Percentiles rank a stretch among this genome's conserved stretches.
These are phyloP conservation scores for Cutaneotrichosporon sp. DNA, from an alignment of 1,284 basidiomycete genomes.

Conservation along the genomic window DNA sequence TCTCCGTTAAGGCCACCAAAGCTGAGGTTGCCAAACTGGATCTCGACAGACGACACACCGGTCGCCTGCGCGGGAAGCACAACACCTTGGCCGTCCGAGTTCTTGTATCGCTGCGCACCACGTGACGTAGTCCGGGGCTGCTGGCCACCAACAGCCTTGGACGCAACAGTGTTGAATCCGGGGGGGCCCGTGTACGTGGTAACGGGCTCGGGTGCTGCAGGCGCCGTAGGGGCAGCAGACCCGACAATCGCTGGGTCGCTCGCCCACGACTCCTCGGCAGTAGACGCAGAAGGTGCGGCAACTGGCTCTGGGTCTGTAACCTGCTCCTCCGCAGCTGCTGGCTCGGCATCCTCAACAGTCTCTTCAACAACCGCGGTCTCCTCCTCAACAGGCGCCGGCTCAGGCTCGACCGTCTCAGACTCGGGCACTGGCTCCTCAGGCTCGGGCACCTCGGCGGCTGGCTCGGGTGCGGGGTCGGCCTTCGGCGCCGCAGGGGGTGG, in stretches of 20 bases:
- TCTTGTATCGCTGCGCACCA: conserved; percentile 44
- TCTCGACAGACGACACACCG: conserved; percentile 42
- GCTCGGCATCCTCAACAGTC: conserved; percentile 3
- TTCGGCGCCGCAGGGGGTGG: conserved; percentile 59
- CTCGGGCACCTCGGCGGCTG: conserved; percentile 19
- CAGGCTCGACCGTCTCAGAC: conserved; percentile 9
- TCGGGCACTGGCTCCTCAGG: conserved; percentile 14
- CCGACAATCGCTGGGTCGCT: conserved; percentile 44
- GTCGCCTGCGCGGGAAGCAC: conserved; percentile 38
- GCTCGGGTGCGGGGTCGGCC: conserved; percentile 28
- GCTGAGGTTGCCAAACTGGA: conserved; percentile 49
- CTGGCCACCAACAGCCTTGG: conserved; percentile 24
- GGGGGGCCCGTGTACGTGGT: conserved; percentile 48
- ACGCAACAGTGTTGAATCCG: conserved; percentile 45
- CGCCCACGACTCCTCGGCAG: conserved; percentile 16
- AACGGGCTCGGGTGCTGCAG: conserved; percentile 30
- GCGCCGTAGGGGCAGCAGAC: conserved; percentile 21
- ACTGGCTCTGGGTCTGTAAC: conserved; percentile 12
- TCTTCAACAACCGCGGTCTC: conserved; percentile 53
- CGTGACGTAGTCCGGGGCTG: conserved; percentile 41
- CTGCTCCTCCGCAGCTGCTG: conserved; percentile 11
- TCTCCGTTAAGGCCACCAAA: conserved; percentile 47
- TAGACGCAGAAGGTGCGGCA: neutral
- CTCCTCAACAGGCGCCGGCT: conserved; percentile 5
- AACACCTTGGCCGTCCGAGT: conserved; percentile 47